A percentile compares a stretch with the other conserved stretches of the same genome.
phyloP scores from a whole-genome alignment of 768 basidiomycete species.

The Leccinum variicolor region DNA sequence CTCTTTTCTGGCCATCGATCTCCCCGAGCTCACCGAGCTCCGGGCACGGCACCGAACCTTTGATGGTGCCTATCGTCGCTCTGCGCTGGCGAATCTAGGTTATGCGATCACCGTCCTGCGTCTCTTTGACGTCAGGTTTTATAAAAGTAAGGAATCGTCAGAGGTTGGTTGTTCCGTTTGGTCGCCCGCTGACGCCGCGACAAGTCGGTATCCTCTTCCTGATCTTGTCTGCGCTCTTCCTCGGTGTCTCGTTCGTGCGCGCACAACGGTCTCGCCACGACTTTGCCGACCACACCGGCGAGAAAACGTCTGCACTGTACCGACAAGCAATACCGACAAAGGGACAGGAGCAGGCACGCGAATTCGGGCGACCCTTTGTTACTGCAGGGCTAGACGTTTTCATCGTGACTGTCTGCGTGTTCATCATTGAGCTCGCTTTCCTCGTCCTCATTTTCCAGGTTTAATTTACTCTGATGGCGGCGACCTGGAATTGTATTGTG shows the following conservation, averaged over 20 bases:
- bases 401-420: conserved; percentile 56
- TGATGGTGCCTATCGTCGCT: conserved; percentile 77
- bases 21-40: conserved; percentile 66
- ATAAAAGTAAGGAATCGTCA: conserved; percentile 52
- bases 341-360: conserved; percentile 57
- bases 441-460: conserved; percentile 54
- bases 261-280: conserved; percentile 68
- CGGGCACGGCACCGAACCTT: conserved; percentile 81
- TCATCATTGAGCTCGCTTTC: conserved; percentile 60
- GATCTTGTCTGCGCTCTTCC: conserved; percentile 57
- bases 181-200: not conserved
- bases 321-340: conserved; percentile 47
- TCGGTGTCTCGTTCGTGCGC: conserved; percentile 55
- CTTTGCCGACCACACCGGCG: conserved; percentile 61
- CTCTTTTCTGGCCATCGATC: conserved; percentile 52
- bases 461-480: conserved; percentile 2
- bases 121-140: conserved; percentile 75
- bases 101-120: conserved; percentile 73
- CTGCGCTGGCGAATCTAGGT: conserved; percentile 69
- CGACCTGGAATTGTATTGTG: not conserved
- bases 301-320: conserved; percentile 26
- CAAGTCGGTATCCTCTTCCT: conserved; percentile 62
- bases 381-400: conserved; percentile 76
- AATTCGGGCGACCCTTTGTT: conserved; percentile 74
- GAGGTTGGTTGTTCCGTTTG: not conserved